Evolutionary conservation across 129 eudicot genomes (phyloP).

Genomic region (Centella asiatica): DNA sequence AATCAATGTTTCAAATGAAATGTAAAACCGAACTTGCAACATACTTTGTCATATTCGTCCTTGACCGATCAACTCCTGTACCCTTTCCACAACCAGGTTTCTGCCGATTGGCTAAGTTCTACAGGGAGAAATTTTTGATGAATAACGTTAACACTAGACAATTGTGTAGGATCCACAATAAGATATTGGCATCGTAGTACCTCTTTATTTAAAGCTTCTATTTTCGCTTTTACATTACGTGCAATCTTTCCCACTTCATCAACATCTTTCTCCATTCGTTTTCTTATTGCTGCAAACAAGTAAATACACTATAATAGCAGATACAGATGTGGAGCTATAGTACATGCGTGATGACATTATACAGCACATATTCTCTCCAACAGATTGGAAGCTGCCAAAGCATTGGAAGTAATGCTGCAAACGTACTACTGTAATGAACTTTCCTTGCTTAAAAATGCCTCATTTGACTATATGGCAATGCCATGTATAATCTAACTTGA

Average conservation of each 20-base stretch:
- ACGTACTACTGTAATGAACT: too few species aligned
- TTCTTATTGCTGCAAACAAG: conserved; percentile 64
- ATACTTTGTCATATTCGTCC: conserved; percentile 74
- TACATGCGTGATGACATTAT: neutral
- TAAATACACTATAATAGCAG: neutral
- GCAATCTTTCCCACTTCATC: conserved; percentile 94
- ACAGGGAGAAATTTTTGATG: neutral
- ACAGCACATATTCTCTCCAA: too few species aligned
- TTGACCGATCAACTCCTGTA: conserved; percentile 80
- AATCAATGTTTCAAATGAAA: neutral
- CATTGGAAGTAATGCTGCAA: too few species aligned
- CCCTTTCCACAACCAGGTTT: conserved; percentile 95
- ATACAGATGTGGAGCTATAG: neutral
- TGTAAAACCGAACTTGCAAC: conserved; percentile 9
- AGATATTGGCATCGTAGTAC: conserved; percentile 26
- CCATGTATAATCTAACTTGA: neutral
- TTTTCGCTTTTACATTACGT: conserved; percentile 61
- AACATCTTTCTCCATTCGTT: conserved; percentile 91
- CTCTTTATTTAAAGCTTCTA: conserved; percentile 65
- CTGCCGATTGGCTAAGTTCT: conserved; percentile 77
- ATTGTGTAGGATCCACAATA: neutral
- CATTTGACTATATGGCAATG: neutral
- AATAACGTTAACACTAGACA: neutral
- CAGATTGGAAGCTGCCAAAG: too few species aligned
- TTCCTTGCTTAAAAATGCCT: neutral